A percentile compares a stretch with the other conserved stretches of the same genome.
phyloP scores from a whole-genome alignment of 2,329 filamentous ascomycete genomes.

The Fusarium buharicum region DNA sequence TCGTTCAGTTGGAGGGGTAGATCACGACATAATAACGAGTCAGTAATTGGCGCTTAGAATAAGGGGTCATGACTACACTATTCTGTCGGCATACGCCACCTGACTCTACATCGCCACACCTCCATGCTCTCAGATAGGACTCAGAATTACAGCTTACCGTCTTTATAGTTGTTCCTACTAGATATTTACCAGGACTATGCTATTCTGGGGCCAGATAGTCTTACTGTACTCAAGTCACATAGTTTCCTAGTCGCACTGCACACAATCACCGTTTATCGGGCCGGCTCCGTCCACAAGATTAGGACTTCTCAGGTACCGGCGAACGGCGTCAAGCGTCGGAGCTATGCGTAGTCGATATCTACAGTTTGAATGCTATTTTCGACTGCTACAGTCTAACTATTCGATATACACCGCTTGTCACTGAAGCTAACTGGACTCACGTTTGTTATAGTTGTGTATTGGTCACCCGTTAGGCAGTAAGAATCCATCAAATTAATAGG shows the following conservation, averaged over 20 bases:
- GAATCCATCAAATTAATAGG: neutral
- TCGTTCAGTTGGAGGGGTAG: constrained; percentile 36
- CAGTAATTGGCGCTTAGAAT: fast-evolving
- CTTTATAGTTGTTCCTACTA: neutral
- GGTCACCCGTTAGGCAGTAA: neutral
- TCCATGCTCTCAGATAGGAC: neutral
- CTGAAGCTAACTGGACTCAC: neutral
- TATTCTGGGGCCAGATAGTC: neutral
- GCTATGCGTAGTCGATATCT: constrained; percentile 5
- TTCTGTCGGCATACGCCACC: constrained; percentile 27
- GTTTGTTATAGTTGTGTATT: neutral
- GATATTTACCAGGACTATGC: neutral
- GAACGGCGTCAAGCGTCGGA: constrained; percentile 30
- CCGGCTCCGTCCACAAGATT: constrained; percentile 18
- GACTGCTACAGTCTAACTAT: neutral
- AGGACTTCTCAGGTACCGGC: constrained; percentile 9
- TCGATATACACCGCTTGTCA: constrained; percentile 8
- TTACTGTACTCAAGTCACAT: neutral
- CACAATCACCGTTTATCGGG: neutral
- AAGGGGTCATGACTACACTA: constrained; percentile 5
- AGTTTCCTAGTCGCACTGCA: neutral
- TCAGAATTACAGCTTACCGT: neutral
- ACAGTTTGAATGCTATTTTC: neutral
- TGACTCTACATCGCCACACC: constrained; percentile 12
- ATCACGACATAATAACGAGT: constrained; percentile 19